These are phyloP conservation scores for Pythium aphanidermatum DNA, from an alignment of 352 stramenopile genomes.

Conservation along the genomic window DNA sequence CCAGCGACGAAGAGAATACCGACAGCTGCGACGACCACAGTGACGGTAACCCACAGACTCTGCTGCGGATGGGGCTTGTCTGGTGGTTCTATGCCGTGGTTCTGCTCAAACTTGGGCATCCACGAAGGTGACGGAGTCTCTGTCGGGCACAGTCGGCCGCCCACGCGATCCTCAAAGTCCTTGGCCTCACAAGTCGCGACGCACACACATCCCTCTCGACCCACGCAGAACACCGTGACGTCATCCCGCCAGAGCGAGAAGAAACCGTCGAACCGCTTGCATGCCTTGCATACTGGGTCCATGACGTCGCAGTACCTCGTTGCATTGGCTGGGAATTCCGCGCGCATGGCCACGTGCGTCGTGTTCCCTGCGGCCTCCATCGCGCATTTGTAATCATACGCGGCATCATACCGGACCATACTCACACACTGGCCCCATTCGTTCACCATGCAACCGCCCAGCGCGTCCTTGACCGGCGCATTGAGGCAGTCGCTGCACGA, in stretches of 20 bases:
- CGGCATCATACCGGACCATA: too few relatives aligned
- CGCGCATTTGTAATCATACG: too few relatives aligned
- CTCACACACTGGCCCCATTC: constrained; percentile 5
- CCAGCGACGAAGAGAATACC: too few relatives aligned
- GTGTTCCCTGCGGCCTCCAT: too few relatives aligned
- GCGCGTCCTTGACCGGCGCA: too few relatives aligned
- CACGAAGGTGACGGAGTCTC: too few relatives aligned
- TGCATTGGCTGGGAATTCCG: constrained; percentile 1
- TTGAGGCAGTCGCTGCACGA: constrained; percentile 11
- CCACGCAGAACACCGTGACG: constrained; percentile 8
- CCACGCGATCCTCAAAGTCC: neutral
- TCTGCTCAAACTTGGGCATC: too few relatives aligned
- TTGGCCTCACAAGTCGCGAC: constrained; percentile 14
- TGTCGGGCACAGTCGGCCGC: neutral
- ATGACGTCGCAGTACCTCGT: constrained; percentile 6
- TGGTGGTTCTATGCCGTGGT: too few relatives aligned
- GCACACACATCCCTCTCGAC: constrained; percentile 6
- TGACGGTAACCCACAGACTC: too few relatives aligned
- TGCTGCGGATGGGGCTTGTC: too few relatives aligned
- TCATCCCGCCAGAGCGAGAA: neutral
- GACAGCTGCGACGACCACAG: too few relatives aligned
- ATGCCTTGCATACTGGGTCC: constrained; percentile 4
- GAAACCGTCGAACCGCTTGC: neutral
- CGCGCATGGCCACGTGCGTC: too few relatives aligned
- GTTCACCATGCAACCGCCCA: constrained; percentile 3